Evolutionary conservation across 148 eudicot genomes (phyloP).

Genomic region (Polygonum aviculare): DNA sequence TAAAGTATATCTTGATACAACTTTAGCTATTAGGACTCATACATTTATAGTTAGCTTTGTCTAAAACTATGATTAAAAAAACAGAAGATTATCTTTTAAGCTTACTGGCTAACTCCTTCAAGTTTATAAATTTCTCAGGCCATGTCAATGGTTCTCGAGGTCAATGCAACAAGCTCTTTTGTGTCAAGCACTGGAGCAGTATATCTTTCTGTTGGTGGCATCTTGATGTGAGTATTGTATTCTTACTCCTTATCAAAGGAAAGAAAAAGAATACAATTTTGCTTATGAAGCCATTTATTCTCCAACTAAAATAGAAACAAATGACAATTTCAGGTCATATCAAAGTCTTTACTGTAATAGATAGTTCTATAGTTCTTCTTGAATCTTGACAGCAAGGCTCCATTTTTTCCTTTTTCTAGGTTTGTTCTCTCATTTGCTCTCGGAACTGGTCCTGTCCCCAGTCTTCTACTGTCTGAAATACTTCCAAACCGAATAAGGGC

Average conservation of each 20-base stretch:
- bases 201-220: constrained; percentile 79
- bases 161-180: constrained; percentile 45
- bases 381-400: background rate
- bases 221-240: constrained; percentile 52
- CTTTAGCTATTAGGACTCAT: background rate
- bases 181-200: constrained; percentile 33
- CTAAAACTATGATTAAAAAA: background rate
- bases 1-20: background rate
- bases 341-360: background rate
- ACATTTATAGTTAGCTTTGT: background rate
- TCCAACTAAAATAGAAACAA: background rate
- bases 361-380: background rate
- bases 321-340: background rate
- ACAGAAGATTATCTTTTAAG: background rate
- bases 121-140: constrained; percentile 39
- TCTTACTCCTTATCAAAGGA: constrained; percentile 10
- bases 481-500: constrained; percentile 76
- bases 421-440: constrained; percentile 63
- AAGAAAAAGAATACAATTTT: background rate
- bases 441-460: constrained; percentile 89
- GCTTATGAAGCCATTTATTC: background rate
- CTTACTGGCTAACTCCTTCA: background rate
- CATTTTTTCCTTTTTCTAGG: constrained; percentile 32
- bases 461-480: constrained; percentile 77
- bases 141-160: constrained; percentile 51